Evolutionary conservation across 2,329 filamentous ascomycete species (phyloP).

Genomic region (Amylocarpus encephaloides): DNA sequence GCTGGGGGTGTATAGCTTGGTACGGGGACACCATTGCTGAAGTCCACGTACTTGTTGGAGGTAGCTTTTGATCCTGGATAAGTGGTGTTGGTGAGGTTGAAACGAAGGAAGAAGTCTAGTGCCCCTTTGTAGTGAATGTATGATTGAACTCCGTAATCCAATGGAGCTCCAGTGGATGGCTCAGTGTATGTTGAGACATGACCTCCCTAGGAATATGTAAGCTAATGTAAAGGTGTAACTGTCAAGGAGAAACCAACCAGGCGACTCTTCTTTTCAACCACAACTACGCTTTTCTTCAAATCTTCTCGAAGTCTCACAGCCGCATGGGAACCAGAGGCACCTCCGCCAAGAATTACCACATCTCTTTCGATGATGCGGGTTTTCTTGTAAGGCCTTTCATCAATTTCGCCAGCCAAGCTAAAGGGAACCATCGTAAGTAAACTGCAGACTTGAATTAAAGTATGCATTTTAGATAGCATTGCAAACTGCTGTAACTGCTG

Average conservation of each 20-base stretch:
- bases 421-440: no score
- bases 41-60: constrained; percentile 30
- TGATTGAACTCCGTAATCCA: constrained; percentile 35
- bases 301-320: constrained; percentile 35
- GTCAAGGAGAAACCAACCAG: background rate
- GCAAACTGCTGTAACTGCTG: no score
- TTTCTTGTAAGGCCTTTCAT: no score
- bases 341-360: constrained; percentile 36
- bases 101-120: constrained; percentile 17
- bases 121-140: constrained; percentile 37
- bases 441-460: no score
- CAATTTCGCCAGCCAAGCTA: no score
- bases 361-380: constrained; percentile 6
- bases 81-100: constrained; percentile 32
- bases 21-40: constrained; percentile 15
- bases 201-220: constrained; percentile 36
- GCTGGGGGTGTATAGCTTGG: background rate
- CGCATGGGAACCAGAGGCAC: constrained; percentile 36
- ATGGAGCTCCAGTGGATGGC: constrained; percentile 27
- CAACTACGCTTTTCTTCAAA: constrained; percentile 31
- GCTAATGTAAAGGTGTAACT: background rate
- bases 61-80: constrained; percentile 9
- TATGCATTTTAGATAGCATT: no score
- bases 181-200: constrained; percentile 43
- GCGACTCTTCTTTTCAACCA: constrained; percentile 35